Percentiles rank a stretch among this genome's conserved stretches.
Evolutionary conservation across 805 yeast genomes (phyloP).

Genomic region (Ogataea allantospora): DNA sequence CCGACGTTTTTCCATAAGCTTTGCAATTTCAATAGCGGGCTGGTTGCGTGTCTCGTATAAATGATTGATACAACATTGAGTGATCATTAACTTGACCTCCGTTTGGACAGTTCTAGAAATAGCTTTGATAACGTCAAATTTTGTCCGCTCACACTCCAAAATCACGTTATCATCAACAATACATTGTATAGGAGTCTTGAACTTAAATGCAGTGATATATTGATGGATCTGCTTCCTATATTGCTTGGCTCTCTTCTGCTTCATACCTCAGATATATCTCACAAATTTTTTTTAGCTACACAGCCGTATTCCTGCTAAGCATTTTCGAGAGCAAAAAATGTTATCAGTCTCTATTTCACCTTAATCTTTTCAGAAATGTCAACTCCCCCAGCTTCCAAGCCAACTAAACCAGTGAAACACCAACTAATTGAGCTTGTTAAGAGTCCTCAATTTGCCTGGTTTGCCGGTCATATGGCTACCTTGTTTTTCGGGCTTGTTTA

Average conservation of each 20-base stretch:
- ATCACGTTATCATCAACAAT: slow-evolving; percentile 81
- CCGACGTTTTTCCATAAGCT: slow-evolving; percentile 83
- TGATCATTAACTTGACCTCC: slow-evolving; percentile 84
- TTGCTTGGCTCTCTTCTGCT: slow-evolving; percentile 93
- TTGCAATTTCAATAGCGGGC: slow-evolving; percentile 76
- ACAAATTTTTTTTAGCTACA: slow-evolving; percentile 8
- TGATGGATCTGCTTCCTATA: slow-evolving; percentile 91
- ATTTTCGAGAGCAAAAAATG: slow-evolving; percentile 6
- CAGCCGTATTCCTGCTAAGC: slow-evolving; percentile 3
- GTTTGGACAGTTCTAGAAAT: slow-evolving; percentile 79
- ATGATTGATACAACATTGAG: slow-evolving; percentile 93
- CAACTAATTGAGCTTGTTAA: slow-evolving; percentile 25
- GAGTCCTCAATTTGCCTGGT: slow-evolving; percentile 77
- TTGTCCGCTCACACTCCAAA: slow-evolving; percentile 59
- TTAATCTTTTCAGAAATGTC: slow-evolving; percentile 3
- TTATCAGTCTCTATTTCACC: slow-evolving; percentile 7
- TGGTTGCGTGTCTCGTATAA: slow-evolving; percentile 72
- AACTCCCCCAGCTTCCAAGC: slow-evolving; percentile 8
- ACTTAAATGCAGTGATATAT: slow-evolving; percentile 81
- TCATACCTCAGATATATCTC: slow-evolving; percentile 53
- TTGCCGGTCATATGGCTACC: slow-evolving; percentile 55
- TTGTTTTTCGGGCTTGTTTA: slow-evolving; percentile 41
- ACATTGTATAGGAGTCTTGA: slow-evolving; percentile 91
- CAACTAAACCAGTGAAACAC: slow-evolving; percentile 10
- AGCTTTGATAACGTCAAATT: slow-evolving; percentile 80